These are phyloP conservation scores for Pulveroboletus sp. DNA, from an alignment of 768 basidiomycete species.

Conservation along the genomic window DNA sequence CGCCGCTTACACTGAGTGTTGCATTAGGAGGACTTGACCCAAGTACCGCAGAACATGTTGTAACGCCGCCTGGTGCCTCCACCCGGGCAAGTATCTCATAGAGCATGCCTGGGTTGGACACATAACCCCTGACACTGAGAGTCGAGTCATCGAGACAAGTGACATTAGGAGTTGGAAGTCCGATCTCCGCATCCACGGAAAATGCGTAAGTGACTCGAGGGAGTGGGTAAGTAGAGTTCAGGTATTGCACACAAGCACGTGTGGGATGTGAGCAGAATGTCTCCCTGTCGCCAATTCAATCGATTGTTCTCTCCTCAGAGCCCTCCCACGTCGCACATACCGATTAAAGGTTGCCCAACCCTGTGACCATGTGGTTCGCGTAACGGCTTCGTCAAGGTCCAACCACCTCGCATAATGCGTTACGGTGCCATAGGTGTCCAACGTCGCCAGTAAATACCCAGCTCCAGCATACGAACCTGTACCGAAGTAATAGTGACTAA, in stretches of 20 bases:
- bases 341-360: constrained; percentile 43
- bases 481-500: constrained; percentile 1
- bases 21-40: constrained; percentile 38
- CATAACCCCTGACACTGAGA: constrained; percentile 50
- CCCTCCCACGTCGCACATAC: constrained; percentile 44
- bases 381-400: constrained; percentile 60
- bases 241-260: constrained; percentile 58
- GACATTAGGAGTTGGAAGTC: constrained; percentile 53
- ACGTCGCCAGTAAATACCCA: constrained; percentile 52
- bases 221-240: constrained; percentile 35
- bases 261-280: constrained; percentile 69
- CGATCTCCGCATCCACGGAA: constrained; percentile 41
- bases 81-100: constrained; percentile 63
- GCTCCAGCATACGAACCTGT: constrained; percentile 68
- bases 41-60: constrained; percentile 31
- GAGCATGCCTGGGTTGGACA: constrained; percentile 55
- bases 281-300: constrained; percentile 30
- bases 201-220: constrained; percentile 46
- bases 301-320: background rate
- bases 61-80: constrained; percentile 29
- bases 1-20: constrained; percentile 43
- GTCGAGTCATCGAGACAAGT: constrained; percentile 57
- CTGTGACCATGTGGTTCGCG: constrained; percentile 59
- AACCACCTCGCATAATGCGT: constrained; percentile 60
- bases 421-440: constrained; percentile 36